Conservation (phyloP, 2,329 filamentous ascomycete species). For the Neophaeococcomyces aloes region DNA sequence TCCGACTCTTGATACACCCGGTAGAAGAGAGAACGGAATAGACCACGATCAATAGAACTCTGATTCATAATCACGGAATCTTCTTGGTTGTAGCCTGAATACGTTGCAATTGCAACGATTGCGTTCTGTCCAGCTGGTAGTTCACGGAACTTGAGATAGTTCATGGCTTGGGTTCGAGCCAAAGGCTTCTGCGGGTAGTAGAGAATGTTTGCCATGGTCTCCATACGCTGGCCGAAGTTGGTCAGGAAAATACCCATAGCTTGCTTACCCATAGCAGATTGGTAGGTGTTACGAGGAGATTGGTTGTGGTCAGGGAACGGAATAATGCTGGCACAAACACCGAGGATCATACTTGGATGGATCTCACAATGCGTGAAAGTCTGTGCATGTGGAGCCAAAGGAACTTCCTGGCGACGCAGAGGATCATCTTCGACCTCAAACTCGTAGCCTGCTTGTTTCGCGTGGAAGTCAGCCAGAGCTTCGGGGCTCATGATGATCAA, state of each 20-base stretch:
- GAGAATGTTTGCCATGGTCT: conserved; percentile 98
- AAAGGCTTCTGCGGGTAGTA: conserved; percentile 98
- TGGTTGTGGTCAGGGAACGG: conserved; percentile 98
- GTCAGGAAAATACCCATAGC: conserved; percentile 99
- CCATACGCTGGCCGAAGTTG: conserved; percentile 94
- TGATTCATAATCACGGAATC: conserved; percentile 99
- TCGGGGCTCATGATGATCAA: conserved; percentile 99
- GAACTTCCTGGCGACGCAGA: conserved; percentile 78
- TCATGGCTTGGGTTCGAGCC: conserved; percentile 93
- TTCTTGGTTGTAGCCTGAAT: conserved; percentile 99
- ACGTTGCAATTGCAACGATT: conserved; percentile 93
- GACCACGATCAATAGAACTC: conserved; percentile 91
- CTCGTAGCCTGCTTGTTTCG: conserved; percentile 56
- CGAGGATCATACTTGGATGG: conserved; percentile 96
- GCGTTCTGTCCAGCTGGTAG: conserved; percentile 94
- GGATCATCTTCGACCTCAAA: conserved; percentile 59
- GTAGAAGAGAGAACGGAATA: conserved; percentile 97
- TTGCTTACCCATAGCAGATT: conserved; percentile 99
- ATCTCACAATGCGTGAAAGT: conserved; percentile 98
- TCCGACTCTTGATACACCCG: conserved; percentile 94
- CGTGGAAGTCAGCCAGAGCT: conserved; percentile 69
- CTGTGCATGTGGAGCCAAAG: conserved; percentile 75
- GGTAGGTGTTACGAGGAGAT: conserved; percentile 97
- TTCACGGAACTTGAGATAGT: conserved; percentile 96
- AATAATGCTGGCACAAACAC: conserved; percentile 98